phyloP scores from a whole-genome alignment of 306 rosid genomes.

The Begonia fuchsioides region DNA sequence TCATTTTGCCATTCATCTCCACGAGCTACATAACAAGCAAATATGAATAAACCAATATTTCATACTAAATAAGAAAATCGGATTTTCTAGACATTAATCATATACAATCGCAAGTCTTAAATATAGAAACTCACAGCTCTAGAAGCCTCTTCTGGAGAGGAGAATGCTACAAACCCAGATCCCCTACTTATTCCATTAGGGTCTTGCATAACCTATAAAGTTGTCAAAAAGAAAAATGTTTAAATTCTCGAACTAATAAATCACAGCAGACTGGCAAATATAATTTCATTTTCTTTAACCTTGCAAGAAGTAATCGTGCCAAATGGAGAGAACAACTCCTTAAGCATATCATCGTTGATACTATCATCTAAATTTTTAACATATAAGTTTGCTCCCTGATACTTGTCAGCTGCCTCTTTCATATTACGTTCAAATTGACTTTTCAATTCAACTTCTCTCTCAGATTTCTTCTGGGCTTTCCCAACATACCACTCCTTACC shows the following conservation, averaged over 20 bases:
- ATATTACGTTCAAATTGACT: constrained; percentile 64
- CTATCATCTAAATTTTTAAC: constrained; percentile 75
- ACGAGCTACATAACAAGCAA: constrained; percentile 9
- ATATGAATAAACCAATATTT: not conserved
- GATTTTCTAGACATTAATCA: too few species aligned
- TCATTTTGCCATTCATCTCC: constrained; percentile 18
- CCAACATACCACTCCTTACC: constrained; percentile 90
- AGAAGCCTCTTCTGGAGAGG: constrained; percentile 92
- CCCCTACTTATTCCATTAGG: constrained; percentile 93
- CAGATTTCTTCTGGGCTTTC: constrained; percentile 91
- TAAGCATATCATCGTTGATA: constrained; percentile 56
- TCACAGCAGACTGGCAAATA: not conserved
- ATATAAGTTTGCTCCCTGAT: constrained; percentile 82
- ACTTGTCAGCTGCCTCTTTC: constrained; percentile 91
- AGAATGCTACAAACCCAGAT: constrained; percentile 91
- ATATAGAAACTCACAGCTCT: constrained; percentile 62
- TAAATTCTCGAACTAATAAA: constrained; percentile 3
- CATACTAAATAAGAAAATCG: too few species aligned
- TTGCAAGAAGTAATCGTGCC: constrained; percentile 83
- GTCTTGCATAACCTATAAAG: constrained; percentile 77
- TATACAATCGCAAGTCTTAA: not conserved
- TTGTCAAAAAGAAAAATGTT: constrained; percentile 7
- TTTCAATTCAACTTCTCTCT: constrained; percentile 72
- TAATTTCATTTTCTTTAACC: constrained; percentile 24
- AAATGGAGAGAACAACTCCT: constrained; percentile 60